Evolutionary conservation across 2,329 filamentous ascomycete species (phyloP).

Genomic region (Fusarium agapanthi): DNA sequence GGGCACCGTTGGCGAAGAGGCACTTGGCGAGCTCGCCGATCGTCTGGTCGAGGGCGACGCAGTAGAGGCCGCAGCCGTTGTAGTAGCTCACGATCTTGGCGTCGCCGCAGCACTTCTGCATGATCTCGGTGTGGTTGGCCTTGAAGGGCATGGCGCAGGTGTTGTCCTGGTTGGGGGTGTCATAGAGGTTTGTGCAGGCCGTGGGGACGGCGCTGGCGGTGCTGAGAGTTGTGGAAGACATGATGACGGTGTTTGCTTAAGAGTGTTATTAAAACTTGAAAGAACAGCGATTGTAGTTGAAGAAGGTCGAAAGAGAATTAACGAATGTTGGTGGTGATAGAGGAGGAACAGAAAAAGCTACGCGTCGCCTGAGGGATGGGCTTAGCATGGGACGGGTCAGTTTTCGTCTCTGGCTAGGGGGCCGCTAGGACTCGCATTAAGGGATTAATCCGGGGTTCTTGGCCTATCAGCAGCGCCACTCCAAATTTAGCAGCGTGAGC

Average conservation of each 20-base stretch:
- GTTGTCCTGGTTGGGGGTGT: slow-evolving; percentile 54
- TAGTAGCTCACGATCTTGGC: slow-evolving; percentile 57
- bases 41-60: slow-evolving; percentile 48
- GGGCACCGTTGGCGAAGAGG: slow-evolving; percentile 50
- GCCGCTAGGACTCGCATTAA: slow-evolving; percentile 11
- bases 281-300: slow-evolving; percentile 4
- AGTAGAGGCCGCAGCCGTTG: slow-evolving; percentile 60
- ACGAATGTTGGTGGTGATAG: slow-evolving; percentile 18
- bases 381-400: background rate
- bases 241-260: slow-evolving; percentile 24
- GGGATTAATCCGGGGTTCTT: slow-evolving; percentile 29
- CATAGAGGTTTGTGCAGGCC: slow-evolving; percentile 46
- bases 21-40: slow-evolving; percentile 47
- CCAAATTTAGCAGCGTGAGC: slow-evolving; percentile 25
- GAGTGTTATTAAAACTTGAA: background rate
- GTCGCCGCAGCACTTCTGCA: slow-evolving; percentile 56
- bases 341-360: background rate
- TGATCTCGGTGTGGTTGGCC: slow-evolving; percentile 53
- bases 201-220: slow-evolving; percentile 10
- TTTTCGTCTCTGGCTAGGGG: slow-evolving; percentile 24
- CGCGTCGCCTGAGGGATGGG: background rate
- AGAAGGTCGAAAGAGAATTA: background rate
- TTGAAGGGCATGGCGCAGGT: slow-evolving; percentile 54
- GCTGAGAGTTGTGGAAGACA: slow-evolving; percentile 34
- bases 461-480: slow-evolving; percentile 4